phyloP scores from a whole-genome alignment of 306 rosid genomes.

The Quercus robur region DNA sequence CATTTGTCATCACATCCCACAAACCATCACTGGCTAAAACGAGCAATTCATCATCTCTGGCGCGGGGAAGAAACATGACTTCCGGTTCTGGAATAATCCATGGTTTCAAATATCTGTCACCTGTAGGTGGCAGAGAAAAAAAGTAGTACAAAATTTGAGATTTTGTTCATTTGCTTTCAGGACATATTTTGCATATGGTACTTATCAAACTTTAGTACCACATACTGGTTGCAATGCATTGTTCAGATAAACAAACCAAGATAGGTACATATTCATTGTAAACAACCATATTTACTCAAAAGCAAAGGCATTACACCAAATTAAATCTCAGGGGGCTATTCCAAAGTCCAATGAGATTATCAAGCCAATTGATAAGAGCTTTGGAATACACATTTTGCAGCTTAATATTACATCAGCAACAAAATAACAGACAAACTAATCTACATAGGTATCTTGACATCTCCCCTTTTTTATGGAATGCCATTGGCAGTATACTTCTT shows the following conservation, averaged over 20 bases:
- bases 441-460: neutral
- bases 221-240: neutral
- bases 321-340: neutral
- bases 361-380: neutral
- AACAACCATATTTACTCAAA: neutral
- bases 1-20: slow-evolving; percentile 61
- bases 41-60: slow-evolving; percentile 53
- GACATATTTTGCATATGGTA: neutral
- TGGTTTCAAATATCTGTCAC: slow-evolving; percentile 58
- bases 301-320: neutral
- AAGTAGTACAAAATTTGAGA: neutral
- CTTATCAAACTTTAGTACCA: neutral
- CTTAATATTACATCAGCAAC: neutral
- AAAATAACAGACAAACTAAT: neutral
- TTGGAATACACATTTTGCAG: neutral
- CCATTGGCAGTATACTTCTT: neutral
- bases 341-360: neutral
- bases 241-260: neutral
- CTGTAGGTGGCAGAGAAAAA: slow-evolving; percentile 17
- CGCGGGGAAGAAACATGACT: slow-evolving; percentile 44
- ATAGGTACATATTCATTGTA: neutral
- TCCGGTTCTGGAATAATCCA: slow-evolving; percentile 64
- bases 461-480: neutral
- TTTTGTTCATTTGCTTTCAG: neutral
- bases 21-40: slow-evolving; percentile 61